A percentile compares a stretch with the other conserved stretches of the same genome.
phyloP scores from a whole-genome alignment of 1,284 basidiomycete genomes.

The Exobasidium cylindrosporum region DNA sequence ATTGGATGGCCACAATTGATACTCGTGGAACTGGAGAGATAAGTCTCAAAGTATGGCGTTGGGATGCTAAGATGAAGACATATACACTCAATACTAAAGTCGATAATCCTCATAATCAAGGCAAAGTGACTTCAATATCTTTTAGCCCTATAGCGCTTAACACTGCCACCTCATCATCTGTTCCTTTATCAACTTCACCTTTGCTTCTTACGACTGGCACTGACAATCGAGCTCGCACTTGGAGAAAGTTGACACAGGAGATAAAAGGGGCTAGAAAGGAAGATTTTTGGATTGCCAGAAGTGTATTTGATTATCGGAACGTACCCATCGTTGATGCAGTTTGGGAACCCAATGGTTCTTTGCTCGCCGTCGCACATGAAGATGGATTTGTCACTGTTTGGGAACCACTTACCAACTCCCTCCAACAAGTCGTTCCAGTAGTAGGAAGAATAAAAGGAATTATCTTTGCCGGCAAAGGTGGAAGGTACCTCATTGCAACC shows the following conservation, averaged over 20 bases:
- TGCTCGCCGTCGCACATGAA: slow-evolving; percentile 75
- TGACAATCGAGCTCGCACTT: slow-evolving; percentile 66
- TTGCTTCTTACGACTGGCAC: slow-evolving; percentile 66
- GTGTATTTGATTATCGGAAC: slow-evolving; percentile 44
- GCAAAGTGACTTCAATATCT: slow-evolving; percentile 66
- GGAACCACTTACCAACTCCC: slow-evolving; percentile 68
- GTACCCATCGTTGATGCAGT: slow-evolving; percentile 58
- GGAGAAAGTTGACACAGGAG: slow-evolving; percentile 57
- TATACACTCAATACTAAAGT: slow-evolving; percentile 75
- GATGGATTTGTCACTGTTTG: slow-evolving; percentile 73
- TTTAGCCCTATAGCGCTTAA: slow-evolving; percentile 60
- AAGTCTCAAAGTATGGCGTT: slow-evolving; percentile 86
- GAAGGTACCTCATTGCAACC: slow-evolving; percentile 37
- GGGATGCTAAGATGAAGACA: slow-evolving; percentile 61
- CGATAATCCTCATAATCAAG: slow-evolving; percentile 77
- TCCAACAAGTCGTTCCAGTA: slow-evolving; percentile 61
- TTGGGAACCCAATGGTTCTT: slow-evolving; percentile 82
- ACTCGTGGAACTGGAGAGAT: slow-evolving; percentile 67
- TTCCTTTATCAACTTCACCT: not conserved
- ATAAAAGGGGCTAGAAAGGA: slow-evolving; percentile 41
- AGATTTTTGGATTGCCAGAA: slow-evolving; percentile 48
- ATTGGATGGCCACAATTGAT: slow-evolving; percentile 94
- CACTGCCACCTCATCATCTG: slow-evolving; percentile 17
- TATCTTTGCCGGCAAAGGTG: slow-evolving; percentile 30
- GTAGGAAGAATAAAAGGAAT: slow-evolving; percentile 11